Base-by-base conservation (phyloP, 2,329 filamentous ascomycete genomes). In the Cordyceps militaris region DNA sequence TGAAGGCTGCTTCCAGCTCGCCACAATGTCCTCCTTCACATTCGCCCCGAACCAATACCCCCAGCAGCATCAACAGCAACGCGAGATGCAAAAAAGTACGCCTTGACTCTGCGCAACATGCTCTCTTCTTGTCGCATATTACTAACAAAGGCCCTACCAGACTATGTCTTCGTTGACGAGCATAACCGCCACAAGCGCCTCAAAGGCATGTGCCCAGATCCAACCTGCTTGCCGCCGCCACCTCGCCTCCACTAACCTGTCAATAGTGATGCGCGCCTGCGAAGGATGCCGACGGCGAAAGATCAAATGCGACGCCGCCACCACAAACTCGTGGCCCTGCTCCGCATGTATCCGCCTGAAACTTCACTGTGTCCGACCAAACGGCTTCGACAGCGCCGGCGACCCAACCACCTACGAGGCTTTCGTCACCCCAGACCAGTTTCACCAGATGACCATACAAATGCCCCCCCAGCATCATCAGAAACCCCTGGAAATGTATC, bases 121-220 rank as follows among this genome's bases (percentile, higher is more conserved):
- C 32, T 28, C 21, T 30, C 13, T 14, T 28, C n/a, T 16, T 16
- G 8, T 48, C 7, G n/a, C 8, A 11, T n/a, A 46, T 34, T 57
- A 58, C 71, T 75, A 65, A 76, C 65, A 32, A 50, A 58, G 57
- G 63, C 64, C 59, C 64, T 57, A 62, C 56, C 69, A 96, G 92
- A 97, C 72, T 97, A 97, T 88, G 94, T 97, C 66, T 97, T 97
- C 70, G 94, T 97, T 59, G 93, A 97, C 73, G 93, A 97, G 73
- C 94, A 97, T 74, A 97, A 97, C 76, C 88, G 94, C 63, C 94
- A 97, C 74, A 97, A 97, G 75, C 85, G 93, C 66, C 78, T 97
- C 62, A 97, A 97, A 81, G 91, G 91, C 94, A 82, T 65, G 73
- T 32, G 43, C 24, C 3, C n/a, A 10, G 19, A 21, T 11, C 34